Conservation (phyloP, 2,329 filamentous ascomycete genomes). For the Cladosporium colombiae region DNA sequence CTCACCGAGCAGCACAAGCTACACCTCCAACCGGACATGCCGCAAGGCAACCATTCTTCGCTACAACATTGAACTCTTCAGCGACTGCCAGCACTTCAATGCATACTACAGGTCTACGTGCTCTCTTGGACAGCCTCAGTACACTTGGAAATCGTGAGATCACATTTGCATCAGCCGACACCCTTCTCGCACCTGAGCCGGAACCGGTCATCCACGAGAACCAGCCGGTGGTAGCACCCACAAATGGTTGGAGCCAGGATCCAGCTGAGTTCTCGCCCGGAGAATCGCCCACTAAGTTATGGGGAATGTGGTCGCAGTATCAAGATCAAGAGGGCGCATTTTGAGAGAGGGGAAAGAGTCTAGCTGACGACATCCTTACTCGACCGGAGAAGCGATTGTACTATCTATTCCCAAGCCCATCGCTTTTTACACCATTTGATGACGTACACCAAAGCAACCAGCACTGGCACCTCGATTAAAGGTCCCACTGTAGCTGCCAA, state of each 20-base stretch:
- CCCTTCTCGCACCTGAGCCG: constrained; percentile 26
- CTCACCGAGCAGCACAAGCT: not conserved
- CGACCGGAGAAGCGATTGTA: not conserved
- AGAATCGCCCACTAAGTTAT: constrained; percentile 40
- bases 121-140: constrained; percentile 23
- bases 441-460: constrained; percentile 75
- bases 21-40: not conserved
- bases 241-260: constrained; percentile 17
- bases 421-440: constrained; percentile 60
- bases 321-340: constrained; percentile 29
- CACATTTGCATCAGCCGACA: constrained; percentile 27
- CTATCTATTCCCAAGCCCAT: constrained; percentile 53
- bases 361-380: not conserved
- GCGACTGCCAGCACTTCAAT: constrained; percentile 2
- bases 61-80: constrained; percentile 17
- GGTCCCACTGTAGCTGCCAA: constrained; percentile 82
- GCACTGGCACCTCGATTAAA: constrained; percentile 80
- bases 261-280: constrained; percentile 26
- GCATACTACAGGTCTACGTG: constrained; percentile 13
- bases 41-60: constrained; percentile 3
- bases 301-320: constrained; percentile 35
- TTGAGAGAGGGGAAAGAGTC: not conserved
- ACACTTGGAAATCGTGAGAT: constrained; percentile 20
- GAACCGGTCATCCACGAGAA: constrained; percentile 18
- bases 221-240: constrained; percentile 13